Conservation (phyloP, 352 stramenopile species). For the Thalassiosira oceanica region DNA sequence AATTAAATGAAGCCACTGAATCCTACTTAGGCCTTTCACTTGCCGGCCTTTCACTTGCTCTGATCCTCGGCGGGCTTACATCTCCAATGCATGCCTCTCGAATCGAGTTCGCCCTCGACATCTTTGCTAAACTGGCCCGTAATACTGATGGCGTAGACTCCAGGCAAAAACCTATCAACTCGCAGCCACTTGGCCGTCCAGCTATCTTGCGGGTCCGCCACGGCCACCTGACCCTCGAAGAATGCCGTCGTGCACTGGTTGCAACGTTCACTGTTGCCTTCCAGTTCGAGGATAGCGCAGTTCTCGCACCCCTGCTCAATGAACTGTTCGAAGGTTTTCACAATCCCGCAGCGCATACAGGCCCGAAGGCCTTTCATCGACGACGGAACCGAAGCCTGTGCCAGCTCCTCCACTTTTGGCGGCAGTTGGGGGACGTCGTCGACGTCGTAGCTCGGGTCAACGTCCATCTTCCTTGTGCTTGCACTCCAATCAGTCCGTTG, state of each 20-base stretch:
- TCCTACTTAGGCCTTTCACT: too few relatives aligned
- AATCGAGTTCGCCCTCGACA: too few relatives aligned
- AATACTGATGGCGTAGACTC: conserved; percentile 78
- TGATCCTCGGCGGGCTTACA: too few relatives aligned
- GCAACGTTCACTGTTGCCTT: conserved; percentile 62
- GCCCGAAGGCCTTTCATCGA: conserved; percentile 70
- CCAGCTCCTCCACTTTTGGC: conserved; percentile 69
- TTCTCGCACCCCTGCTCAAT: conserved; percentile 82
- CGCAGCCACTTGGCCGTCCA: conserved; percentile 83
- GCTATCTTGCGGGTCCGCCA: conserved; percentile 81
- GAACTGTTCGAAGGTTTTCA: conserved; percentile 83
- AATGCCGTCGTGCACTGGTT: conserved; percentile 80
- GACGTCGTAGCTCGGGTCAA: too few relatives aligned
- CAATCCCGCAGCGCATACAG: conserved; percentile 81
- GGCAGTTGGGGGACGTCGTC: too few relatives aligned
- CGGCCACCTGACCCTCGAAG: conserved; percentile 77
- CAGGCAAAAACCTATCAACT: conserved; percentile 71
- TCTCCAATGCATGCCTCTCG: too few relatives aligned
- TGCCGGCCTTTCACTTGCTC: too few relatives aligned
- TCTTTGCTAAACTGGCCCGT: conserved; percentile 77
- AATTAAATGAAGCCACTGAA: too few relatives aligned
- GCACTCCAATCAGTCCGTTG: too few relatives aligned
- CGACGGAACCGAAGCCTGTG: conserved; percentile 59
- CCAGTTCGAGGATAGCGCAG: conserved; percentile 81
- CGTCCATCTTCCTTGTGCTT: too few relatives aligned